Conservation (phyloP, 805 yeast genomes). For the Wickerhamiella shivajii region DNA sequence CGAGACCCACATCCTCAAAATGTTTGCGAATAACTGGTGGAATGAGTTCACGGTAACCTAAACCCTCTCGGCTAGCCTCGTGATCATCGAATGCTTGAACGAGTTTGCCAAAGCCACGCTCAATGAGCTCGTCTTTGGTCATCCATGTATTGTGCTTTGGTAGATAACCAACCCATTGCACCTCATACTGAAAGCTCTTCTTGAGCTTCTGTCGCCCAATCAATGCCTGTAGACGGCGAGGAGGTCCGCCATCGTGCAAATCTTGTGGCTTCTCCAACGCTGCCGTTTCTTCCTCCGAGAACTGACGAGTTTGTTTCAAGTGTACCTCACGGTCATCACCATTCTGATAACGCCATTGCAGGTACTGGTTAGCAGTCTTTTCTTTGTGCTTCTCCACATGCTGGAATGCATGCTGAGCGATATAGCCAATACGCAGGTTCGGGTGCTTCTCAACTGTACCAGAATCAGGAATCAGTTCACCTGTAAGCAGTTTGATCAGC, state of each 20-base stretch:
- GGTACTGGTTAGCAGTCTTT: constrained; percentile 92
- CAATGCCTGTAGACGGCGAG: constrained; percentile 79
- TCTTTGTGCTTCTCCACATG: constrained; percentile 96
- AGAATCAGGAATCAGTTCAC: constrained; percentile 68
- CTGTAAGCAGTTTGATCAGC: constrained; percentile 82
- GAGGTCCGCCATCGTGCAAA: constrained; percentile 74
- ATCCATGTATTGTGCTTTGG: constrained; percentile 93
- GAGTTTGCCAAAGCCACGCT: constrained; percentile 75
- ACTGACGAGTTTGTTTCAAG: constrained; percentile 81
- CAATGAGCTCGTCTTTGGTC: constrained; percentile 64
- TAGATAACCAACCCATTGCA: constrained; percentile 84
- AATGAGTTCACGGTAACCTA: constrained; percentile 87
- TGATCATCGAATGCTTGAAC: constrained; percentile 97
- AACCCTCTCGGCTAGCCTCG: constrained; percentile 98
- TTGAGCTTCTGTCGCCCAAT: constrained; percentile 95
- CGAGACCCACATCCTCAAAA: constrained; percentile 93
- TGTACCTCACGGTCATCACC: constrained; percentile 98
- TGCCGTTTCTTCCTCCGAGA: constrained; percentile 62
- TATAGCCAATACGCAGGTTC: constrained; percentile 92
- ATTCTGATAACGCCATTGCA: constrained; percentile 95
- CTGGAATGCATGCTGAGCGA: constrained; percentile 96
- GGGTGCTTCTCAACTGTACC: constrained; percentile 98
- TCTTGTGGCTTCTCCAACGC: constrained; percentile 68
- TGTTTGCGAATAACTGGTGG: constrained; percentile 92
- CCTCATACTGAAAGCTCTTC: constrained; percentile 92